Percentiles rank a stretch among this genome's conserved stretches.
Evolutionary conservation across 1,139 yeast species (phyloP).

Genomic region (Pichia sp.): DNA sequence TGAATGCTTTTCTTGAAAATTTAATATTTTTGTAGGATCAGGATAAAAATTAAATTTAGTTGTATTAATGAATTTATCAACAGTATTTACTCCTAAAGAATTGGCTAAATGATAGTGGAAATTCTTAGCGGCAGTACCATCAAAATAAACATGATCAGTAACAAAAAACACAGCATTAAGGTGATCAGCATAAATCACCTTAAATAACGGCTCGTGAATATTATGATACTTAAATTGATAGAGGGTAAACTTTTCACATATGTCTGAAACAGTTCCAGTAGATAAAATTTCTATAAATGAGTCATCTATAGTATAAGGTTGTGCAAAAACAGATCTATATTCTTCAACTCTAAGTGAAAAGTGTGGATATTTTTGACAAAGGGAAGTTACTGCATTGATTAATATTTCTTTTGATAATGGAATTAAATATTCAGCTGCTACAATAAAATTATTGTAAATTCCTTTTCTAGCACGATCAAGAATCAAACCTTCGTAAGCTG

Average conservation of each 20-base stretch:
- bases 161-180: slow-evolving; percentile 25
- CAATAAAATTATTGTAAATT: slow-evolving; percentile 3
- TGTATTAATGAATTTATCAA: neutral
- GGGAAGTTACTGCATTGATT: neutral
- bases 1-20: neutral
- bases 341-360: neutral
- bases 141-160: slow-evolving; percentile 34
- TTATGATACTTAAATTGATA: slow-evolving; percentile 4
- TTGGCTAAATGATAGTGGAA: slow-evolving; percentile 27
- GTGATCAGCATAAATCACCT: slow-evolving; percentile 8
- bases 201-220: slow-evolving; percentile 15
- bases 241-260: slow-evolving; percentile 3
- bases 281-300: slow-evolving; percentile 3
- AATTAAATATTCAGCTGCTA: slow-evolving; percentile 4
- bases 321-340: neutral
- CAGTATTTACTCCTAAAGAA: neutral
- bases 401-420: neutral
- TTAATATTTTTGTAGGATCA: slow-evolving; percentile 10
- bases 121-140: slow-evolving; percentile 34
- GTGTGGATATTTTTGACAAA: slow-evolving; percentile 5
- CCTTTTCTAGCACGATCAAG: neutral
- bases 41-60: slow-evolving; percentile 4
- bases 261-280: neutral
- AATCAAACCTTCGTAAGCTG: neutral
- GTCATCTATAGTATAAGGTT: neutral